phyloP scores from a whole-genome alignment of 257 asterid genomes.

The Nicotiana knightiana region DNA sequence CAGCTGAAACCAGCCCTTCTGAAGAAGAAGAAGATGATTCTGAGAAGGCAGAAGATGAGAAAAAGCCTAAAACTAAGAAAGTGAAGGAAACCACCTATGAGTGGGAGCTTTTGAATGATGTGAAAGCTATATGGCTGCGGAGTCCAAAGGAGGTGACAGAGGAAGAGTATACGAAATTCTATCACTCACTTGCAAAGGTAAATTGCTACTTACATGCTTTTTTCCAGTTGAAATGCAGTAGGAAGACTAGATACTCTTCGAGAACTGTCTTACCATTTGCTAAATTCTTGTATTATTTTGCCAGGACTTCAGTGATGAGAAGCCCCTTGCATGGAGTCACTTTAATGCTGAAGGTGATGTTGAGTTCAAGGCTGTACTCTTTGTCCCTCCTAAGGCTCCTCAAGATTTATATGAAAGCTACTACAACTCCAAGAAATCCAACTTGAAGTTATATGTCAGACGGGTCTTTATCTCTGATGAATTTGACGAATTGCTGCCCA shows the following conservation, averaged over 20 bases:
- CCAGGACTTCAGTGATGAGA: constrained; percentile 82
- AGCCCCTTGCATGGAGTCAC: constrained; percentile 89
- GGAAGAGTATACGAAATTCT: constrained; percentile 77
- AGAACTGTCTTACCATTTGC: not conserved
- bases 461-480: constrained; percentile 92
- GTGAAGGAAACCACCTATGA: constrained; percentile 68
- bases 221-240: not conserved
- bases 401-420: constrained; percentile 87
- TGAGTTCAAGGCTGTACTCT: constrained; percentile 84
- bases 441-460: constrained; percentile 74
- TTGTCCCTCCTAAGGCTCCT: constrained; percentile 94
- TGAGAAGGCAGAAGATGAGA: constrained; percentile 66
- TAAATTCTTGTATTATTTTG: constrained; percentile 5
- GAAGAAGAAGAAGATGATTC: constrained; percentile 67
- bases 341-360: constrained; percentile 95
- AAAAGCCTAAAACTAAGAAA: constrained; percentile 73
- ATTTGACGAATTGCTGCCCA: constrained; percentile 90
- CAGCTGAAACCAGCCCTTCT: constrained; percentile 68
- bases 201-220: not conserved
- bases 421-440: constrained; percentile 74
- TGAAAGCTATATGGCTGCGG: constrained; percentile 91
- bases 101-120: constrained; percentile 90
- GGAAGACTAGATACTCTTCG: not conserved
- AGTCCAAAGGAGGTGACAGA: constrained; percentile 89
- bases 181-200: constrained; percentile 87